A percentile compares a stretch with the other conserved stretches of the same genome.
Conservation (phyloP, 2,329 filamentous ascomycete species). For the Colletotrichum lupini region DNA sequence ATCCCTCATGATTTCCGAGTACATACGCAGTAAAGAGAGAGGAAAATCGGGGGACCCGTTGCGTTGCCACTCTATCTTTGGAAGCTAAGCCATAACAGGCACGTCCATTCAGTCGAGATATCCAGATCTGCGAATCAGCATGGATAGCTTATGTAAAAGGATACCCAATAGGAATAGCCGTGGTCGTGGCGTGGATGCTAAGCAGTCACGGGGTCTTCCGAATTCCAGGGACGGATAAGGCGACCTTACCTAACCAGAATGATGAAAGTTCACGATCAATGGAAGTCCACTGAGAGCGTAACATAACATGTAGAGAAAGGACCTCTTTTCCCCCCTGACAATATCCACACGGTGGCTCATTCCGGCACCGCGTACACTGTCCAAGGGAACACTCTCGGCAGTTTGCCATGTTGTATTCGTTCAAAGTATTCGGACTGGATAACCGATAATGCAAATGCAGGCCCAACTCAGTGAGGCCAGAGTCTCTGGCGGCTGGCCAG, state of each 20-base stretch:
- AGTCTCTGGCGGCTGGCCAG: not conserved
- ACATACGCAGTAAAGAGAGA: not conserved
- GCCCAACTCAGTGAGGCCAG: not conserved
- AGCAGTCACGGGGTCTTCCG: not conserved
- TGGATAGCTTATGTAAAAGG: constrained; percentile 3
- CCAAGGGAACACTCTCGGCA: not conserved
- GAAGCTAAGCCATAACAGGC: constrained; percentile 20
- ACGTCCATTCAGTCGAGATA: not conserved
- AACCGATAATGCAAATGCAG: not conserved
- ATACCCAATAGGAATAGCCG: not conserved
- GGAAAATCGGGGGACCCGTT: not conserved
- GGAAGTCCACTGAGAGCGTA: not conserved
- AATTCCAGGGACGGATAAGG: not conserved
- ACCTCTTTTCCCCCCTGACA: constrained; percentile 1
- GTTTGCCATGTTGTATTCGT: not conserved
- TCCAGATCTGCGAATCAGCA: not conserved
- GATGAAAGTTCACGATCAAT: not conserved
- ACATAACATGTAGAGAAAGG: constrained; percentile 13
- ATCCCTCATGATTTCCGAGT: not conserved
- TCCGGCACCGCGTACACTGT: not conserved
- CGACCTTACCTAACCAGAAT: not conserved
- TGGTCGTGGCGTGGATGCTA: not conserved
- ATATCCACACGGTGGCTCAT: not conserved
- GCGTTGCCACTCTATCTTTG: constrained; percentile 31
- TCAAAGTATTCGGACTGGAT: not conserved